Percentiles rank a stretch among this genome's conserved stretches.
Evolutionary conservation across 1,284 basidiomycete species (phyloP).

Genomic region (Bondarzewia mesenterica): DNA sequence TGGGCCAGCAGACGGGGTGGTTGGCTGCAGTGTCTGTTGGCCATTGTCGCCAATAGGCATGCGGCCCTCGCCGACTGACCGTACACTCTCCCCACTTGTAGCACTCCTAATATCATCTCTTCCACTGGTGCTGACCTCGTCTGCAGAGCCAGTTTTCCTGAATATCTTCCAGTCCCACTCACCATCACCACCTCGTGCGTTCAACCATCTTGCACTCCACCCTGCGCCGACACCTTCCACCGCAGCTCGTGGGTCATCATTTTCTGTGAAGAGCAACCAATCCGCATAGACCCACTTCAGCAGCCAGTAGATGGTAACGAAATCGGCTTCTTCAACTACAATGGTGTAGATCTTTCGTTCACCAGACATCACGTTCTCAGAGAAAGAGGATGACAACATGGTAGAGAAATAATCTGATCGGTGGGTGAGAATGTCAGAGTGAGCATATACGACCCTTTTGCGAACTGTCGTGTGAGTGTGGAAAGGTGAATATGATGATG

Average conservation of each 20-base stretch:
- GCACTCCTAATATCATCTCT: constrained; percentile 39
- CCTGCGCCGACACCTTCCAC: constrained; percentile 54
- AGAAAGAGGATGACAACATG: constrained; percentile 68
- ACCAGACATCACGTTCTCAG: constrained; percentile 42
- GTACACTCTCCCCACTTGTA: constrained; percentile 42
- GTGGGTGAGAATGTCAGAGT: constrained; percentile 66
- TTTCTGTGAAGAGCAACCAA: constrained; percentile 57
- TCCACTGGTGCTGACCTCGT: constrained; percentile 22
- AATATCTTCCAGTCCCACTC: constrained; percentile 70
- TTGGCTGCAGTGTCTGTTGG: constrained; percentile 9
- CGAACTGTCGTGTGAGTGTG: constrained; percentile 41
- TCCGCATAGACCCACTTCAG: constrained; percentile 78
- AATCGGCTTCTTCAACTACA: constrained; percentile 77
- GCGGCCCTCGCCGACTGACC: constrained; percentile 15
- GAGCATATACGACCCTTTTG: constrained; percentile 72
- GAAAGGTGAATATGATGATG: constrained; percentile 35
- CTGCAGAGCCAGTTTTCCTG: constrained; percentile 30
- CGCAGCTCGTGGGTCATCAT: constrained; percentile 56
- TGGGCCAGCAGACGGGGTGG: constrained; percentile 3
- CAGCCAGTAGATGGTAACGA: constrained; percentile 77
- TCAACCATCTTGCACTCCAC: constrained; percentile 55
- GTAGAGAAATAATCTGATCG: constrained; percentile 78
- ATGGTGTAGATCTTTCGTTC: constrained; percentile 58
- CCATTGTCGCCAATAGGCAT: constrained; percentile 14
- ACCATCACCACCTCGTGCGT: constrained; percentile 30